A percentile compares a stretch with the other conserved stretches of the same genome.
Evolutionary conservation across 495 filamentous ascomycete genomes (phyloP).

Genomic region (Tetracladium setigerum): DNA sequence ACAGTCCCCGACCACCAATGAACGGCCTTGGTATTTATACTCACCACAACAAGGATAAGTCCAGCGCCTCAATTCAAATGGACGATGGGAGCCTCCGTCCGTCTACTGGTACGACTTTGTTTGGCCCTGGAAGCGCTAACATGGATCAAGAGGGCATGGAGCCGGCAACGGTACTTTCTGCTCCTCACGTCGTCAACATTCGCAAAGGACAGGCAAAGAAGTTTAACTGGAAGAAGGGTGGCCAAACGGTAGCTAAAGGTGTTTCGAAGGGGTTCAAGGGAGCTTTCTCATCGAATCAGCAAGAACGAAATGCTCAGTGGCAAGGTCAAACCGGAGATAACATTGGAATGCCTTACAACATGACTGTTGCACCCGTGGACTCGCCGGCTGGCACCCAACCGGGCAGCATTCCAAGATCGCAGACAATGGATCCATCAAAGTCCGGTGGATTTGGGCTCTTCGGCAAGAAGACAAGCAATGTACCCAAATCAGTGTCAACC

Average conservation of each 20-base stretch:
- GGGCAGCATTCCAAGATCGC: conserved; percentile 12
- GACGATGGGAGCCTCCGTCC: conserved; percentile 40
- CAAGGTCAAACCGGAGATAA: conserved; percentile 42
- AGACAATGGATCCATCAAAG: conserved; percentile 25
- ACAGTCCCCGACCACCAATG: conserved; percentile 41
- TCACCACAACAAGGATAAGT: conserved; percentile 59
- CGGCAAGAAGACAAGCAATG: conserved; percentile 32
- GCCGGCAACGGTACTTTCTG: conserved; percentile 52
- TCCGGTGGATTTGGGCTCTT: conserved; percentile 73
- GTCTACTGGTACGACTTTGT: conserved; percentile 33
- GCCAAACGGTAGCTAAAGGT: conserved; percentile 86
- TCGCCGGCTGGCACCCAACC: conserved; percentile 28
- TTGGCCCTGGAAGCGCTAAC: conserved; percentile 16
- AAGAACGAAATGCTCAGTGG: conserved; percentile 30
- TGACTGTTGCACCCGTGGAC: conserved; percentile 42
- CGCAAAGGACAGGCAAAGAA: conserved; percentile 88
- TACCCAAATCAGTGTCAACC: conserved; percentile 45
- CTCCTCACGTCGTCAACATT: conserved; percentile 87
- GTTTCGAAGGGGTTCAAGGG: conserved; percentile 89
- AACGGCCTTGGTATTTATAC: conserved; percentile 87
- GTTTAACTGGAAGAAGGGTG: conserved; percentile 98
- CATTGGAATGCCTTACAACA: conserved; percentile 56
- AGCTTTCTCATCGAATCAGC: conserved; percentile 47
- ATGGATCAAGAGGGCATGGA: conserved; percentile 39
- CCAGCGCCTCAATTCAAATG: conserved; percentile 55